A percentile compares a stretch with the other conserved stretches of the same genome.
phyloP scores from a whole-genome alignment of 1,284 basidiomycete species.

The Leccinum ambiguum region DNA sequence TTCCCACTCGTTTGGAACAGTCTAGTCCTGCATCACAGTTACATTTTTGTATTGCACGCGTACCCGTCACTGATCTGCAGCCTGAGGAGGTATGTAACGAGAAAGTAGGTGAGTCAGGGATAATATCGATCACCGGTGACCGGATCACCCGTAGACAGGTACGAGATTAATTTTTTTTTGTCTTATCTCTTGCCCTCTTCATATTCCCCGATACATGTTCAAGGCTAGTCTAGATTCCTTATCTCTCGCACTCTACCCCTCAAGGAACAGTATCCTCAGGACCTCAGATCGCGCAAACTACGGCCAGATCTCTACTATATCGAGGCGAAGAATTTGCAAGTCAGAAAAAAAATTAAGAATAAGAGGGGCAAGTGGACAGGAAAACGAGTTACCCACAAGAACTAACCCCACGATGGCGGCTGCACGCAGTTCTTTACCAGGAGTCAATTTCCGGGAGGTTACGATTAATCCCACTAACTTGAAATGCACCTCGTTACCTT shows the following conservation, averaged over 20 bases:
- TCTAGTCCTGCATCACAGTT: not conserved
- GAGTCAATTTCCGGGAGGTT: conserved; percentile 19
- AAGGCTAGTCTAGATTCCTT: not conserved
- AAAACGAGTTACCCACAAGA: not conserved
- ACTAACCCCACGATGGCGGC: conserved; percentile 8
- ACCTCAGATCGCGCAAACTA: not conserved
- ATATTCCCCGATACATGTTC: not conserved
- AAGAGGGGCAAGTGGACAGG: not conserved
- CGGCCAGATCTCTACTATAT: not conserved
- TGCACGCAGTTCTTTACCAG: conserved; percentile 1
- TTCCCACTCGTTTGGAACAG: not conserved
- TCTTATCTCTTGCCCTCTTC: not conserved
- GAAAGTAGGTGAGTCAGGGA: not conserved
- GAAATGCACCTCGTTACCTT: conserved; percentile 55
- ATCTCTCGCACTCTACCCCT: not conserved
- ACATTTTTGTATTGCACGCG: not conserved
- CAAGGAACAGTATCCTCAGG: not conserved
- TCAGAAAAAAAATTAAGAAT: not conserved
- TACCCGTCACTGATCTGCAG: no score
- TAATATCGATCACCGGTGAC: no score
- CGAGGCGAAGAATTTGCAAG: not conserved
- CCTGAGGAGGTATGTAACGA: not conserved
- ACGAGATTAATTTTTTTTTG: not conserved
- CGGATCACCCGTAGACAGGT: not conserved
- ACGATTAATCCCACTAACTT: conserved; percentile 52